Evolutionary conservation across 495 filamentous ascomycete genomes (phyloP).

Genomic region (Cladorrhinum samala): DNA sequence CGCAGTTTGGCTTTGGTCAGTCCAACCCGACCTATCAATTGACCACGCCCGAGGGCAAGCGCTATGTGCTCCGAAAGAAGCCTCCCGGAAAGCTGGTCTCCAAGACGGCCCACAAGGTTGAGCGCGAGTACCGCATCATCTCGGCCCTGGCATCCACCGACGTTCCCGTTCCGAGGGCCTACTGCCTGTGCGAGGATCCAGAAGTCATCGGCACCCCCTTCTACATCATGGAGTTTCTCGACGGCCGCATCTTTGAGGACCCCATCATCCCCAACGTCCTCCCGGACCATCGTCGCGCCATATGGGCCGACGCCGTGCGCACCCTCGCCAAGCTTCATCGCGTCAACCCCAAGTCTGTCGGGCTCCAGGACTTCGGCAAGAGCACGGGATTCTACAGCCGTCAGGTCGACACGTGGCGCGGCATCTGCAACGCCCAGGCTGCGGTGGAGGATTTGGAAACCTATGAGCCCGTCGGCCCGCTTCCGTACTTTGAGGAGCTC

Average conservation of each 20-base stretch:
- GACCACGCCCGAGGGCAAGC: conserved; percentile 56
- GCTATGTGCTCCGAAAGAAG: conserved; percentile 90
- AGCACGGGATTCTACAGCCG: conserved; percentile 74
- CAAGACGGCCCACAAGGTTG: conserved; percentile 90
- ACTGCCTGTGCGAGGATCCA: conserved; percentile 79
- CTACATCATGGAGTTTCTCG: conserved; percentile 93
- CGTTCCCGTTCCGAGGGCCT: conserved; percentile 80
- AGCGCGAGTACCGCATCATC: conserved; percentile 89
- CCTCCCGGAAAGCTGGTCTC: conserved; percentile 86
- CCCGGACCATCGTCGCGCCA: conserved; percentile 59
- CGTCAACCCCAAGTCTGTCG: conserved; percentile 58
- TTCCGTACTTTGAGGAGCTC: conserved; percentile 77
- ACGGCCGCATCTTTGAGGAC: conserved; percentile 88
- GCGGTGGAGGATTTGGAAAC: conserved; percentile 68
- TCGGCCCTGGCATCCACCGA: conserved; percentile 70
- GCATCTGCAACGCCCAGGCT: conserved; percentile 73
- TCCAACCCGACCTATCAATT: conserved; percentile 95
- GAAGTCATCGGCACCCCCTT: conserved; percentile 81
- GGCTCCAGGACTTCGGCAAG: conserved; percentile 67
- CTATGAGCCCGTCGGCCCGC: conserved; percentile 65
- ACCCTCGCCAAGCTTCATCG: conserved; percentile 84
- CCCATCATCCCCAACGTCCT: conserved; percentile 71
- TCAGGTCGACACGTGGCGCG: conserved; percentile 74
- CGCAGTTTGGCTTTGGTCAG: conserved; percentile 90
- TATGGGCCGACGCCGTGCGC: conserved; percentile 82